Evolutionary conservation across 352 stramenopile species (phyloP), one percentile per base, ranked within the genome.

Genomic region (Phytophthora megakarya): DNA sequence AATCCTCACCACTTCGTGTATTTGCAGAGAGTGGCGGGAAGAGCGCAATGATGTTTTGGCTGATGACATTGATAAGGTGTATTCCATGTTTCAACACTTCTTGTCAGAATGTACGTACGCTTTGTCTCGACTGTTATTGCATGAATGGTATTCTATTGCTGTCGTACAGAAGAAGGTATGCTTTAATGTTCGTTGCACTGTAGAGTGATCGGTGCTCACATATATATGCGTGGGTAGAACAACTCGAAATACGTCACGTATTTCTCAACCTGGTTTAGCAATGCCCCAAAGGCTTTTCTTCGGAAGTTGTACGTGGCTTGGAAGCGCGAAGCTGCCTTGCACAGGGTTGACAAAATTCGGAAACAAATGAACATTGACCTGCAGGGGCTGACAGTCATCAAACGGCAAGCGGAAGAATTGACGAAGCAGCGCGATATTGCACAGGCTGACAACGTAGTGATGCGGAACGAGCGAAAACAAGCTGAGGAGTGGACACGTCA

Each of bases 221-320:
- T 30, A 15, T 28, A 22, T 19, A 45, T 35, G 19, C 6, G 12
- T 26, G 12, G 4, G 30, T 38, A 89, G 81, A 89, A 89, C 49
- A 74, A 80, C 37, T 84, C 75, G 26, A 92, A 92, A 62, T 89
- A 92, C 48, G 70, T 90, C 5, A 67, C 75, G 21, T 88, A 89
- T 47, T 90, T 86, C 35, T 92, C 84, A 1, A 75, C 70, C 15
- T 92, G 81, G 84, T 92, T 90, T 45, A 78, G 67, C 11, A 76
- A 67, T 12, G 86, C 84, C 1, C 65, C 72, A 0, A 88, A 84
- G 32, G 61, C 76, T 13, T 57, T 88, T n/a, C 47, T 84, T 21
- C 79, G 72, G 8, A 85, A 81, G 25, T 54, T 87, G 8, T 92
- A 81, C 32, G 49, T 74, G 4, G 60, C 67, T 0, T 92, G 84